These are phyloP conservation scores for Alloascoidea africana DNA, from an alignment of 805 yeast species.

Conservation along the genomic window DNA sequence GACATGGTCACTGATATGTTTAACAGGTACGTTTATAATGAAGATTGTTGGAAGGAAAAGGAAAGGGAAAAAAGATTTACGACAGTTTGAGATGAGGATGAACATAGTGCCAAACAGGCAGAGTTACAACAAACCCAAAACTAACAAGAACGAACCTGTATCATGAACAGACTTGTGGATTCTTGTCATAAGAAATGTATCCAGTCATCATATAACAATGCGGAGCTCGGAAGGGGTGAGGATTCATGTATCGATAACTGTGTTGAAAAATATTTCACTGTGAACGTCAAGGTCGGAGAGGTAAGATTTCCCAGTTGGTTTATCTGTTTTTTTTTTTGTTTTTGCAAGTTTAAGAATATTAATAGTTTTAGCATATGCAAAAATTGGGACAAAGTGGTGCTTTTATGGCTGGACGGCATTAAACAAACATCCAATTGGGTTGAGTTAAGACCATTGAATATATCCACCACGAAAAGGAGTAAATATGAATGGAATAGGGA, in stretches of 20 bases:
- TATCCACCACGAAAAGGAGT: no score
- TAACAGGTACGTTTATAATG: slow-evolving; percentile 44
- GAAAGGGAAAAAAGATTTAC: no score
- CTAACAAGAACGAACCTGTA: no score
- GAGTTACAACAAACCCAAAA: no score
- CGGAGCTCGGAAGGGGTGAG: slow-evolving; percentile 67
- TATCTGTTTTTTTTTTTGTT: not conserved
- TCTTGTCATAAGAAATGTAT: slow-evolving; percentile 86
- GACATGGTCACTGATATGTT: slow-evolving; percentile 98
- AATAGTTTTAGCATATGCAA: slow-evolving; percentile 26
- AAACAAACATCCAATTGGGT: no score
- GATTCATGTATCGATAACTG: slow-evolving; percentile 88
- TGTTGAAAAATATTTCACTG: slow-evolving; percentile 87
- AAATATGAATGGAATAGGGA: no score
- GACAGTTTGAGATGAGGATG: no score
- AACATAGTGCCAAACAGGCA: no score
- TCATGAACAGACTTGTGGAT: slow-evolving; percentile 44
- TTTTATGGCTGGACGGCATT: no score
- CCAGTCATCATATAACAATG: slow-evolving; percentile 39
- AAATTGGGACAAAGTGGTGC: slow-evolving; percentile 23
- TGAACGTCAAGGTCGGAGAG: slow-evolving; percentile 91
- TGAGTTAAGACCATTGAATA: no score
- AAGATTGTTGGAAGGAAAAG: no score
- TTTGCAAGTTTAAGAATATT: not conserved
- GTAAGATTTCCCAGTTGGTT: slow-evolving; percentile 7